phyloP scores from a whole-genome alignment of 345 rosid species.

The Bruguiera sexangula region DNA sequence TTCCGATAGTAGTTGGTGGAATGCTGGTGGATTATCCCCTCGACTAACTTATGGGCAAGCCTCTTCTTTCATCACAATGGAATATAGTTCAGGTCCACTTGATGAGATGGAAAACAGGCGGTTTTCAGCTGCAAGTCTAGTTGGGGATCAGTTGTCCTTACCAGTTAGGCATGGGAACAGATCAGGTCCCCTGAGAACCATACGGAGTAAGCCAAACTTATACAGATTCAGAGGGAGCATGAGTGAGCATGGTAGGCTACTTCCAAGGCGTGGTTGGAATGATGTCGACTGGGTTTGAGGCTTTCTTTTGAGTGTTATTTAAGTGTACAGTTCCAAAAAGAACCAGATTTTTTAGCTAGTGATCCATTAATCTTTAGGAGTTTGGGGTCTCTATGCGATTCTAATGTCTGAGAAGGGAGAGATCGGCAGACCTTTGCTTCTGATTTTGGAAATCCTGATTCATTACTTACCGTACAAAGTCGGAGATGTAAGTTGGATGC shows the following conservation, averaged over 20 bases:
- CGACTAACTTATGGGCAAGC: conserved; percentile 67
- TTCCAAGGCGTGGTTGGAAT: conserved; percentile 38
- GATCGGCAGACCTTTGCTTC: conserved; percentile 18
- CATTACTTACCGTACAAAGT: conserved; percentile 30
- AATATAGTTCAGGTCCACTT: conserved; percentile 84
- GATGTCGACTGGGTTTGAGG: conserved; percentile 27
- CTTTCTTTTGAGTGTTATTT: neutral
- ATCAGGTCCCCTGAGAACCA: conserved; percentile 84
- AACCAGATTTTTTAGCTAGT: neutral
- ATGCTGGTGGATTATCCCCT: conserved; percentile 63
- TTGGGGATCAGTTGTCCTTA: conserved; percentile 44
- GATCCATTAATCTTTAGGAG: conserved; percentile 5
- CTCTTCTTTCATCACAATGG: conserved; percentile 89
- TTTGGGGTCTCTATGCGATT: conserved; percentile 8
- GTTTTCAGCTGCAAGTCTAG: conserved; percentile 56
- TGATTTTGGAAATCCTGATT: conserved; percentile 34
- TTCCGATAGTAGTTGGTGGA: conserved; percentile 92
- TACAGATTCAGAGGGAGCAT: conserved; percentile 79
- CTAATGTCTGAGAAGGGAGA: conserved; percentile 12
- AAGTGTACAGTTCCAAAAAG: conserved; percentile 28
- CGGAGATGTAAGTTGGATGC: conserved; percentile 33
- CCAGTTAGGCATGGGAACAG: conserved; percentile 76
- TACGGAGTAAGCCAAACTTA: conserved; percentile 59
- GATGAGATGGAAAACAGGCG: conserved; percentile 69
- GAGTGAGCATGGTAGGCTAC: conserved; percentile 86